Evolutionary conservation across 805 yeast genomes (phyloP).

Genomic region (Myxozyma kluyveri): DNA sequence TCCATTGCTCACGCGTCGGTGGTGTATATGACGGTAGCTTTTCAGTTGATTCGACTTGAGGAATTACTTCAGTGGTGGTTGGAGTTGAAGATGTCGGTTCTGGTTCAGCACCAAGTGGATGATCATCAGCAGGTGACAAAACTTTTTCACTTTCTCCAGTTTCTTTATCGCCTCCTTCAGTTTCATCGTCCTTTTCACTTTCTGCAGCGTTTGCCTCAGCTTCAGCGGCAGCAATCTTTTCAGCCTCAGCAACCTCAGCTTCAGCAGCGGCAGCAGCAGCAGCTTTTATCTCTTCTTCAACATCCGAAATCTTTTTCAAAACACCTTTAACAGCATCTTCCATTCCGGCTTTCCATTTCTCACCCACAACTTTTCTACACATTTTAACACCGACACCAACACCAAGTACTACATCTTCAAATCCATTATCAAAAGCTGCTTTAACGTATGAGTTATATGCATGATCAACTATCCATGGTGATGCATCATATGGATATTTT

Average conservation of each 20-base stretch:
- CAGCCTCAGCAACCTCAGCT: neutral
- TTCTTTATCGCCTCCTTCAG: neutral
- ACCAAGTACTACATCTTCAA: conserved; percentile 18
- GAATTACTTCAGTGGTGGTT: neutral
- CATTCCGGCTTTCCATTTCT: conserved; percentile 14
- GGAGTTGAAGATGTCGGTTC: neutral
- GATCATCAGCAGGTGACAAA: neutral
- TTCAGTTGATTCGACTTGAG: neutral
- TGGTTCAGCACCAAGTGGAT: neutral
- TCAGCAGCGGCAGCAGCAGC: neutral
- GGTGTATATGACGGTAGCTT: neutral
- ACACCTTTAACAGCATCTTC: neutral
- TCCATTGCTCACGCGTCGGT: conserved; percentile 15
- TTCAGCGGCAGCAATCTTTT: neutral
- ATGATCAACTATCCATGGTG: conserved; percentile 16
- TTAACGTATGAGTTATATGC: conserved; percentile 11
- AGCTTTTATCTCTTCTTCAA: neutral
- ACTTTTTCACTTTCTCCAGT: neutral
- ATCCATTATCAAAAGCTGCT: conserved; percentile 10
- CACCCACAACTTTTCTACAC: conserved; percentile 16
- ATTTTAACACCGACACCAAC: conserved; percentile 14
- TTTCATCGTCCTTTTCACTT: neutral
- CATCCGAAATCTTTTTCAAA: neutral
- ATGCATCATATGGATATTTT: conserved; percentile 18
- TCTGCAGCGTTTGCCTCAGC: neutral